Conservation (phyloP, 306 rosid species). For the Malus asiatica region DNA sequence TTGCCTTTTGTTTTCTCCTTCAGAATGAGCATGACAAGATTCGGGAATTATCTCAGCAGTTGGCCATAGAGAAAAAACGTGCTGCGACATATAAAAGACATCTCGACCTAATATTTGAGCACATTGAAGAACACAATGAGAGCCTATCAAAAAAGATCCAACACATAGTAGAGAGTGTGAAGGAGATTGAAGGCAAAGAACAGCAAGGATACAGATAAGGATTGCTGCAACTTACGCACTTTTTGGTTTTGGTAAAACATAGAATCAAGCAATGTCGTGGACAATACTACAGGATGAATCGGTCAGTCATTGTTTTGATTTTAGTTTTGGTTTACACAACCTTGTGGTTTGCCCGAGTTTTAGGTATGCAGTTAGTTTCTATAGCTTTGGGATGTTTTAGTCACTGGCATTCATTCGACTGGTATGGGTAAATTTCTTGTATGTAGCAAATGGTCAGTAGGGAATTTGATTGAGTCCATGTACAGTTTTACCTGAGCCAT, state of each 20-base stretch:
- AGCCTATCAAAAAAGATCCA: constrained; percentile 80
- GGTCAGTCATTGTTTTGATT: constrained; percentile 10
- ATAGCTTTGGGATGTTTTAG: constrained; percentile 30
- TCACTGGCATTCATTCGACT: constrained; percentile 34
- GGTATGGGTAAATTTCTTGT: constrained; percentile 7
- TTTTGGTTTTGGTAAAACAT: constrained; percentile 9
- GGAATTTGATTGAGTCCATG: constrained; percentile 2
- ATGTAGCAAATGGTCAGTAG: background rate
- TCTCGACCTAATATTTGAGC: constrained; percentile 82
- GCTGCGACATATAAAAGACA: constrained; percentile 85
- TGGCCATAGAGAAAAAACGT: constrained; percentile 80
- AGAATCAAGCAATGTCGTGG: constrained; percentile 11
- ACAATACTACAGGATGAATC: constrained; percentile 22
- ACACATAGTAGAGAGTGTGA: constrained; percentile 78
- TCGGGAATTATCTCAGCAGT: constrained; percentile 80
- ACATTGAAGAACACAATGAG: constrained; percentile 80
- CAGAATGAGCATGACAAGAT: constrained; percentile 88
- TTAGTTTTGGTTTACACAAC: constrained; percentile 18
- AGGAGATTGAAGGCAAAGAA: constrained; percentile 67
- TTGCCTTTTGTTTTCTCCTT: constrained; percentile 15
- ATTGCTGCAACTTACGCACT: constrained; percentile 11
- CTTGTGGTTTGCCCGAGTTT: constrained; percentile 20
- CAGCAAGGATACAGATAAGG: constrained; percentile 45
- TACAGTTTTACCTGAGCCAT: constrained; percentile 5
- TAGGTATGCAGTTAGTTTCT: constrained; percentile 32